Conservation (phyloP, 805 yeast species). For the Debaryomyces maramus region DNA sequence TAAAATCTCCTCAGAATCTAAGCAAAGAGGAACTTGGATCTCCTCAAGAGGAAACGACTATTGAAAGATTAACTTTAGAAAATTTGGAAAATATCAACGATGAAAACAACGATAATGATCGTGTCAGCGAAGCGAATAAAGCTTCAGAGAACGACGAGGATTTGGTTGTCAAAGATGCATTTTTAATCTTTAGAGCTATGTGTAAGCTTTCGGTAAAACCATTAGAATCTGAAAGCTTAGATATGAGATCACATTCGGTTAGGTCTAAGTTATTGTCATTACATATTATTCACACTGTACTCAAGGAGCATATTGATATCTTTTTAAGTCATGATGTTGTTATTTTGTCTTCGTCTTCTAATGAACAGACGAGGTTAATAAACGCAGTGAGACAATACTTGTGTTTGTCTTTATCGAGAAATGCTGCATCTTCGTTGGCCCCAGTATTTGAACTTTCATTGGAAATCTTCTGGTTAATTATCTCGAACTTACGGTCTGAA, state of each 20-base stretch:
- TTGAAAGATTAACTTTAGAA: constrained; percentile 53
- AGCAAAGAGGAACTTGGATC: constrained; percentile 29
- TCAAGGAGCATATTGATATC: constrained; percentile 81
- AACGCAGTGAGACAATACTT: constrained; percentile 83
- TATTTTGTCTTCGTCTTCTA: constrained; percentile 48
- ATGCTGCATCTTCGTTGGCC: constrained; percentile 88
- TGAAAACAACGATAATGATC: constrained; percentile 49
- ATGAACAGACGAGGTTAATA: constrained; percentile 60
- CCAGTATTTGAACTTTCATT: constrained; percentile 90
- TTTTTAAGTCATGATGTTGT: constrained; percentile 62
- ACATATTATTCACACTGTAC: constrained; percentile 81
- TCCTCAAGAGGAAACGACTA: constrained; percentile 11
- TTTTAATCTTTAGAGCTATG: constrained; percentile 90
- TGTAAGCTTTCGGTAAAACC: constrained; percentile 87
- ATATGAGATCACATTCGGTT: constrained; percentile 88
- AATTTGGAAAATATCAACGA: constrained; percentile 57
- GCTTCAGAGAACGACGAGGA: constrained; percentile 60
- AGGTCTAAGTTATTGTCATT: constrained; percentile 87
- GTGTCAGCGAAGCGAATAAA: constrained; percentile 48
- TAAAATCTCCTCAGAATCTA: constrained; percentile 19
- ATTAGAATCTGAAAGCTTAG: constrained; percentile 72
- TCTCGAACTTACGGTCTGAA: constrained; percentile 79
- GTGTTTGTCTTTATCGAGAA: constrained; percentile 79
- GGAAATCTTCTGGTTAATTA: constrained; percentile 89
- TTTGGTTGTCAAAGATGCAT: constrained; percentile 82